These are phyloP conservation scores for Fusarium hostae DNA, from an alignment of 2,329 filamentous ascomycete species.

Conservation along the genomic window DNA sequence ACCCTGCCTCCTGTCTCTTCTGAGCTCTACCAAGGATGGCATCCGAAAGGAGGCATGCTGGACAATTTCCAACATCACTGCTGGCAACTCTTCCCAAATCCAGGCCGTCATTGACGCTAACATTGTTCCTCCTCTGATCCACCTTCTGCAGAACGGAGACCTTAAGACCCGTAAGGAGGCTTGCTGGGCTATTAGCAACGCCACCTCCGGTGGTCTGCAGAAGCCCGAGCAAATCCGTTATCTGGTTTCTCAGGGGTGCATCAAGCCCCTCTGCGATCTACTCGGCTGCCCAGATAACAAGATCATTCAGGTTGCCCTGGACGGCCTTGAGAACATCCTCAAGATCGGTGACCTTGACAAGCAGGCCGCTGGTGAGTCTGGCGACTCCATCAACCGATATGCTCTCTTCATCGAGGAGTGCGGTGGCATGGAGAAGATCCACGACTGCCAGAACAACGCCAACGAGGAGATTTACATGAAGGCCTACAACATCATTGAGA, in stretches of 20 bases:
- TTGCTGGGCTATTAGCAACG: slow-evolving; percentile 99
- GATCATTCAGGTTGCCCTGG: slow-evolving; percentile 98
- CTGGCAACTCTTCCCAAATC: slow-evolving; percentile 97
- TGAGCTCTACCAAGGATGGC: slow-evolving; percentile 97
- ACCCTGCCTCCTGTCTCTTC: slow-evolving; percentile 88
- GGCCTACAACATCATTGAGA: slow-evolving; percentile 99
- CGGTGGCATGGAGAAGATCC: slow-evolving; percentile 99
- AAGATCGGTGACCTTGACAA: slow-evolving; percentile 99
- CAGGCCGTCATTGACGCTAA: slow-evolving; percentile 96
- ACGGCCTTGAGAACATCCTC: slow-evolving; percentile 98
- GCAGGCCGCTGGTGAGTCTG: slow-evolving; percentile 80
- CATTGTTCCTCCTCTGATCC: slow-evolving; percentile 95
- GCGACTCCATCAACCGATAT: slow-evolving; percentile 91
- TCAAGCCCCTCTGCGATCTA: slow-evolving; percentile 96
- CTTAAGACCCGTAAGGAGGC: slow-evolving; percentile 99
- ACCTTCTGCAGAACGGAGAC: slow-evolving; percentile 94
- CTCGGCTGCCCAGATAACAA: slow-evolving; percentile 98
- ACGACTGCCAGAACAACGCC: slow-evolving; percentile 99
- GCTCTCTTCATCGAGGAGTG: slow-evolving; percentile 99
- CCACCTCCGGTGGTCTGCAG: slow-evolving; percentile 95
- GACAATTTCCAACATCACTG: slow-evolving; percentile 99
- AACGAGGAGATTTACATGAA: slow-evolving; percentile 99
- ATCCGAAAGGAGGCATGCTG: slow-evolving; percentile 99
- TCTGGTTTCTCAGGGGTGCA: slow-evolving; percentile 91
- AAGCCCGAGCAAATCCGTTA: slow-evolving; percentile 99